These are phyloP conservation scores for Nemania sp. DNA, from an alignment of 2,329 filamentous ascomycete species.

Conservation along the genomic window DNA sequence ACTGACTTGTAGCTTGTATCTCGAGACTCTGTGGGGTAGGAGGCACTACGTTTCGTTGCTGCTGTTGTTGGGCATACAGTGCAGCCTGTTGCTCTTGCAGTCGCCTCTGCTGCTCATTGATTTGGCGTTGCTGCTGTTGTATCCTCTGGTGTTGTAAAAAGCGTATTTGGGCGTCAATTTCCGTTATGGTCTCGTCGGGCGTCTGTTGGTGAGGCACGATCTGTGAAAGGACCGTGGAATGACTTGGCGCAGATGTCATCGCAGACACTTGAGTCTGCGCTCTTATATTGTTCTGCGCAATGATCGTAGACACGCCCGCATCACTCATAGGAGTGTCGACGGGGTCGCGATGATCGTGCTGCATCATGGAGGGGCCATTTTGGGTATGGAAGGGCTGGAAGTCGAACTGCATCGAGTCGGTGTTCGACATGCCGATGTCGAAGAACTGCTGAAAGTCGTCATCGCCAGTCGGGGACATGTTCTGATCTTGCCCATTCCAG, in stretches of 20 bases:
- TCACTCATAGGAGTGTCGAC: constrained; percentile 65
- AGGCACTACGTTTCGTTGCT: constrained; percentile 72
- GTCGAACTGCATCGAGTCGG: constrained; percentile 69
- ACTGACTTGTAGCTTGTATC: constrained; percentile 73
- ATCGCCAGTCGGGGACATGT: constrained; percentile 63
- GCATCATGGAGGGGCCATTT: constrained; percentile 56
- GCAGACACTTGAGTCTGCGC: constrained; percentile 61
- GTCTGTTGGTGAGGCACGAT: constrained; percentile 60
- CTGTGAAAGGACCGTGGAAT: constrained; percentile 60
- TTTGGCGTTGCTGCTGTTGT: constrained; percentile 69
- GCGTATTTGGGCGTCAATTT: constrained; percentile 74
- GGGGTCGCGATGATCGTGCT: constrained; percentile 54
- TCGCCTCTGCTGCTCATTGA: constrained; percentile 66
- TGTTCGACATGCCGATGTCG: constrained; percentile 67
- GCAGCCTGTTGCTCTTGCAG: constrained; percentile 59
- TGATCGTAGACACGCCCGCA: constrained; percentile 55
- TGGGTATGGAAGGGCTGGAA: constrained; percentile 66
- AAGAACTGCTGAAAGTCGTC: constrained; percentile 75
- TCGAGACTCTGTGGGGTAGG: constrained; percentile 86
- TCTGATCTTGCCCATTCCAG: constrained; percentile 70
- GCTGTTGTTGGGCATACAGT: constrained; percentile 62
- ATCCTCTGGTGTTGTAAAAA: constrained; percentile 73
- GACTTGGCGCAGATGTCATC: constrained; percentile 61
- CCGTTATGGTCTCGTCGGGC: constrained; percentile 65
- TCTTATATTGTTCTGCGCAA: constrained; percentile 53